Percentiles rank a stretch among this genome's conserved stretches.
phyloP scores from a whole-genome alignment of 768 basidiomycete genomes.

The Naganishia vaughanmartiniae region DNA sequence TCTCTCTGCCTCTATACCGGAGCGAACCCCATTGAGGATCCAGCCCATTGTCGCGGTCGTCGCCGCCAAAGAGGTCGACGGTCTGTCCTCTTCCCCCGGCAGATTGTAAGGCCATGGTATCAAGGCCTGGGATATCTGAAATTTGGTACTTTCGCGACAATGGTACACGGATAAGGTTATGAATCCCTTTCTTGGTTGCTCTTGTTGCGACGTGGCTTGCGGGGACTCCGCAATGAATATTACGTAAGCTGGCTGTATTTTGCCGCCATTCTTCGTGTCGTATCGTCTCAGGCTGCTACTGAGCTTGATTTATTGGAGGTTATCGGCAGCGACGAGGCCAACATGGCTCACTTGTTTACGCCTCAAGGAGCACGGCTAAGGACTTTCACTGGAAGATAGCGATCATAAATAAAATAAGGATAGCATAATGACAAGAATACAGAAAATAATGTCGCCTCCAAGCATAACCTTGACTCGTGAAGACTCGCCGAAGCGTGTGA shows the following conservation, averaged over 20 bases:
- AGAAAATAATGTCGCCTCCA: conserved; percentile 17
- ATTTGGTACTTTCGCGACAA: background rate
- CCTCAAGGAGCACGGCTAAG: too few species aligned
- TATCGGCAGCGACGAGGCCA: too few species aligned
- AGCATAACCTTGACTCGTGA: conserved; percentile 22
- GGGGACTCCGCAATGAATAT: background rate
- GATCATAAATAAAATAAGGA: background rate
- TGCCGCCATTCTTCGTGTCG: too few species aligned
- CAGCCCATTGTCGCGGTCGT: background rate
- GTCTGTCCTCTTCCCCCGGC: background rate
- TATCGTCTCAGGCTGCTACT: too few species aligned
- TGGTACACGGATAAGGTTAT: too few species aligned
- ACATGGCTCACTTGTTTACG: too few species aligned
- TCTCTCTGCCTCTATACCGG: background rate
- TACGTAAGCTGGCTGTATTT: background rate
- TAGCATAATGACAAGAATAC: conserved; percentile 1
- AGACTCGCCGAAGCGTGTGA: conserved; percentile 16
- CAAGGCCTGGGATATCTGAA: background rate
- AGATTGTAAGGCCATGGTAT: background rate
- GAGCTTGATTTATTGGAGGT: too few species aligned
- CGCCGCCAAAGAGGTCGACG: background rate
- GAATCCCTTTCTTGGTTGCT: conserved; percentile 2
- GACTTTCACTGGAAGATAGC: too few species aligned
- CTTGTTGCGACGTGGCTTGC: background rate
- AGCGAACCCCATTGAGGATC: conserved; percentile 4